phyloP scores from a whole-genome alignment of 805 yeast species.

The Teunomyces pallodes region DNA sequence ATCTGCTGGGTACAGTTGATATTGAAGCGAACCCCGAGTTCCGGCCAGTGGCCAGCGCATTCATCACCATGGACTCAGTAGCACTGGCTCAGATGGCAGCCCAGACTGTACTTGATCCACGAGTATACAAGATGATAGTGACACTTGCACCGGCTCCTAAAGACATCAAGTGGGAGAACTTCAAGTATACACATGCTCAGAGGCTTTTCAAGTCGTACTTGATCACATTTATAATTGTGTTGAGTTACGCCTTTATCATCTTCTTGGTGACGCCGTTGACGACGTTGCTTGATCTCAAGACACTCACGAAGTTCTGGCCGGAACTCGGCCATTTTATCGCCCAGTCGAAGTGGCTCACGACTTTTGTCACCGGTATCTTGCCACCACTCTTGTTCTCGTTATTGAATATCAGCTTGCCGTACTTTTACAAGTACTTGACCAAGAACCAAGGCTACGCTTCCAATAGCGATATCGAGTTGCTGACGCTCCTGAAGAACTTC shows the following conservation, averaged over 20 bases:
- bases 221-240: constrained; percentile 42
- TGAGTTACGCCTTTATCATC: constrained; percentile 50
- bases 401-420: constrained; percentile 53
- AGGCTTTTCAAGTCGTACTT: constrained; percentile 38
- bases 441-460: constrained; percentile 52
- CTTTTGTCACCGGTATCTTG: constrained; percentile 58
- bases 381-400: constrained; percentile 60
- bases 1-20: constrained; percentile 25
- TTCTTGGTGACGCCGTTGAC: constrained; percentile 58
- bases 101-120: constrained; percentile 44
- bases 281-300: constrained; percentile 53
- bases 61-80: constrained; percentile 47
- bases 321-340: constrained; percentile 52
- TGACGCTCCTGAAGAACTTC: constrained; percentile 57
- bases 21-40: constrained; percentile 26
- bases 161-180: constrained; percentile 46
- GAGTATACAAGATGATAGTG: constrained; percentile 42
- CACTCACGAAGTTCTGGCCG: constrained; percentile 59
- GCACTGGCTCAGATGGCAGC: constrained; percentile 52
- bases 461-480: constrained; percentile 57
- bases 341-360: constrained; percentile 49
- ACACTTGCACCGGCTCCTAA: constrained; percentile 47
- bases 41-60: constrained; percentile 45
- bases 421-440: constrained; percentile 51
- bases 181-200: constrained; percentile 39